These are phyloP conservation scores for Pseudogymnoascus sp. DNA, from an alignment of 2,329 filamentous ascomycete species.

Conservation along the genomic window DNA sequence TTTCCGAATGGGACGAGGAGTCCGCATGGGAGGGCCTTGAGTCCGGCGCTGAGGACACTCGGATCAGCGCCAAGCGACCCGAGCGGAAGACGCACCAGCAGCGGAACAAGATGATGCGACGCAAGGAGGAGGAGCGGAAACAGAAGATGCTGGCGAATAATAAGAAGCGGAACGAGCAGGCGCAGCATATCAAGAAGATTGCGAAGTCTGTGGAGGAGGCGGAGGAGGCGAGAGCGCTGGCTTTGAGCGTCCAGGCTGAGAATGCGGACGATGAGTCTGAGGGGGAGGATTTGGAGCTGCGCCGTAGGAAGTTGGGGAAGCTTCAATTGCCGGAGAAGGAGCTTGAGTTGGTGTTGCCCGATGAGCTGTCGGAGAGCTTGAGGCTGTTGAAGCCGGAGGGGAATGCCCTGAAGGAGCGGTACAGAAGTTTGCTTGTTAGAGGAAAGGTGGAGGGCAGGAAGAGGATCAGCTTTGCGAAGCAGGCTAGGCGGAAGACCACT, in stretches of 20 bases:
- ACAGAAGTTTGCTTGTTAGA: constrained; percentile 76
- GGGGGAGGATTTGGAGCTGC: constrained; percentile 54
- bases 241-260: constrained; percentile 35
- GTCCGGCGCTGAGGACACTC: constrained; percentile 65
- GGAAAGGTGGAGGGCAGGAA: constrained; percentile 82
- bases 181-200: constrained; percentile 62
- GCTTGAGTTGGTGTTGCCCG: constrained; percentile 69
- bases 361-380: constrained; percentile 76
- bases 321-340: constrained; percentile 66
- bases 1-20: constrained; percentile 73
- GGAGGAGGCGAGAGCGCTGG: constrained; percentile 41
- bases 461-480: constrained; percentile 71
- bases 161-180: constrained; percentile 64
- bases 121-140: constrained; percentile 76
- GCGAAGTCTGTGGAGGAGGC: constrained; percentile 52
- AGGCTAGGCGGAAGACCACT: constrained; percentile 69
- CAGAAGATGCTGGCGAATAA: constrained; percentile 67
- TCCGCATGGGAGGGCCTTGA: constrained; percentile 87
- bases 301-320: constrained; percentile 66
- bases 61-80: constrained; percentile 60
- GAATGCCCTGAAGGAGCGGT: constrained; percentile 87
- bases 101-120: constrained; percentile 77
- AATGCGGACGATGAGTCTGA: constrained; percentile 45
- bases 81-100: constrained; percentile 79
- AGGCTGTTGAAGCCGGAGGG: constrained; percentile 84